Base-by-base conservation (phyloP, 2,329 filamentous ascomycete genomes). In the Pseudocercospora musae region DNA sequence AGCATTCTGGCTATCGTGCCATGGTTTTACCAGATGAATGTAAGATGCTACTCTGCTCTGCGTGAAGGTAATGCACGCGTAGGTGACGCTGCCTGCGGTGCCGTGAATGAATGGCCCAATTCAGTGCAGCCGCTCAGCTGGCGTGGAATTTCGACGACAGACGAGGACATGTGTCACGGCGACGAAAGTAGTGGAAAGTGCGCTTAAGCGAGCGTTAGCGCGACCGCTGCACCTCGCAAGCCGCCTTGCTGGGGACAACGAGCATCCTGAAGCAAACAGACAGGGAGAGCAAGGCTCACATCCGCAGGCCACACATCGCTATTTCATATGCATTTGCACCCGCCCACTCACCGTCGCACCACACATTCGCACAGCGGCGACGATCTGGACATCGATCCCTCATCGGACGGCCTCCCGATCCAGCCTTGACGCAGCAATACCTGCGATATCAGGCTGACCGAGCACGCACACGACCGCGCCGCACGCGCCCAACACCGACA, bases 401-500 rank as follows among this genome's bases (percentile, higher is more conserved):
- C 52, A 20, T 13, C 31, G 15, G 52, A 33, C n/a, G 52, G 18
- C 52, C 52, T 33, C 29, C 27, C 52, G 40, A 25, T 18, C 21
- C 23, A 29, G 37, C 15, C 52, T 52, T 15, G 18, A 40, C 52
- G n/a, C 31, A 10, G 27, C 52, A 54, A 9, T 21, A 20, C 52
- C 50, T 37, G 20, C 27, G 7, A 23, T 20, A 40, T 37, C 50
- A 49, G 13, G 15, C 56, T 53, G 42, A 48, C 21, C 48, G 40
- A 27, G 25, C 48, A 15, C 46, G 23, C 25, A 44, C 50, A 46
- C 42, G 53, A 42, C 46, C 31, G 54, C 46, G 61, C 63, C 64
- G 55, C 44, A 42, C 60, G 62, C 60, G 63, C 61, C 54, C 62
- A 60, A 11, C n/a, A 29, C 21, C 23, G 29, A 25, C 70, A 84